Percentiles rank a stretch among this genome's conserved stretches.
Evolutionary conservation across 108 stramenopile species (phyloP).

Genomic region (Skeletonema potamos): DNA sequence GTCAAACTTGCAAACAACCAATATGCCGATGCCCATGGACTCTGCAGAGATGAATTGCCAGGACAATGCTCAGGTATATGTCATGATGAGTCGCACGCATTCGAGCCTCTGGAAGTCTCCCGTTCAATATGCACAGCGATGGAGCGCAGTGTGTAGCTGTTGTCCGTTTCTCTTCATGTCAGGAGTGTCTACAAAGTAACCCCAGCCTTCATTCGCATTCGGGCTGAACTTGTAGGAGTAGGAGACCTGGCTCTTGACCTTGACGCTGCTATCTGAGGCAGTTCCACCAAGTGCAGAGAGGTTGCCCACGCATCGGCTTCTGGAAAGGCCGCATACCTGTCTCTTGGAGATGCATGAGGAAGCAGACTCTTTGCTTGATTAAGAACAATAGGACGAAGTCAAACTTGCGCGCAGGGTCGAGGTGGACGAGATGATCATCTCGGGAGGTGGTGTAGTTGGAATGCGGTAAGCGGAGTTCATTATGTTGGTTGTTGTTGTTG

Average conservation of each 20-base stretch:
- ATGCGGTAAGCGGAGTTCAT: too few species aligned
- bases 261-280: not conserved
- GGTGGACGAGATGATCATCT: not conserved
- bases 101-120: not conserved
- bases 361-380: not conserved
- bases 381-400: not conserved
- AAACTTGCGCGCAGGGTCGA: not conserved
- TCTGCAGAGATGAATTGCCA: too few species aligned
- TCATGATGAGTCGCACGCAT: too few species aligned
- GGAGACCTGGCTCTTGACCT: not conserved
- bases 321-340: not conserved
- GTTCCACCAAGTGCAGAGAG: not conserved
- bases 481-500: too few species aligned
- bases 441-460: too few species aligned
- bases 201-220: not conserved
- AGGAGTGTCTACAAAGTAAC: constrained; percentile 7
- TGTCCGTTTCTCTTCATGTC: not conserved
- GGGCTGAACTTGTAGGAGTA: not conserved
- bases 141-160: not conserved
- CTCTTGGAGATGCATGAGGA: not conserved
- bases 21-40: too few species aligned
- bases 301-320: constrained; percentile 4
- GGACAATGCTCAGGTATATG: too few species aligned
- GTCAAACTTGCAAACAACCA: too few species aligned
- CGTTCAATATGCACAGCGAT: not conserved